Base-by-base conservation (phyloP, 768 basidiomycete genomes). In the Hygrophoropsis aurantiaca region DNA sequence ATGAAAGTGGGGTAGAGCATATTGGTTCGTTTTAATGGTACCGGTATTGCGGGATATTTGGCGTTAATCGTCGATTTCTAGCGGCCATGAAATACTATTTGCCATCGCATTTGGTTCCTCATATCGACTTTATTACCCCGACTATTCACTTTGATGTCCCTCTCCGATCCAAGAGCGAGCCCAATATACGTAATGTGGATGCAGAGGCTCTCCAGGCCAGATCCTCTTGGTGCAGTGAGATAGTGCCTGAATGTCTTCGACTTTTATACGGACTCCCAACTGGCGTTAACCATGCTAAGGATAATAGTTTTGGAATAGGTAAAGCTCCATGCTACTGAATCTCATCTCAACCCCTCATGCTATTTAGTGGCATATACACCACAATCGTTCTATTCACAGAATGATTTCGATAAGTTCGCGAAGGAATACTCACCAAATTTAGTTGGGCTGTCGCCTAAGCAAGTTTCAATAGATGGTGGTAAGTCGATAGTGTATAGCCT, bases 301-400 rank as follows among this genome's bases (percentile, higher is more conserved):
- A 61, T 27, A 75, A 75, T 52, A 64, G 62, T 19, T 67, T 58
- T 43, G 74, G 60, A 4, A 69, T 75, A 40, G 69, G 69, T 70
- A 30, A 25, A 53, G 33, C 37, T 30, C 23, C 16, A 59, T n/a
- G n/a, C n/a, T 35, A 18, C 41, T 8, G 47, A 10, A 24, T 27
- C 21, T 34, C 26, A 40, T 27, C 19, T 32, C 19, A 35, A 15
- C 11, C 21, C 18, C 42, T 27, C 15, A 27, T n/a, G n/a, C n/a
- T n/a, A n/a, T 21, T 43, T 38, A 72, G 72, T 74, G 43, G 74
- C 74, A 57, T 75, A 68, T 47, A 73, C 74, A 1, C 74, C 75
- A 7, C 69, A 74, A 49, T 66, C 72, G n/a, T n/a, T n/a, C n/a
- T 74, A 66, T 53, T 40, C 67, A 19, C 67, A 64, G 25, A 58